phyloP scores from a whole-genome alignment of 2,329 filamentous ascomycete genomes.

The Westerdykella sp. region DNA sequence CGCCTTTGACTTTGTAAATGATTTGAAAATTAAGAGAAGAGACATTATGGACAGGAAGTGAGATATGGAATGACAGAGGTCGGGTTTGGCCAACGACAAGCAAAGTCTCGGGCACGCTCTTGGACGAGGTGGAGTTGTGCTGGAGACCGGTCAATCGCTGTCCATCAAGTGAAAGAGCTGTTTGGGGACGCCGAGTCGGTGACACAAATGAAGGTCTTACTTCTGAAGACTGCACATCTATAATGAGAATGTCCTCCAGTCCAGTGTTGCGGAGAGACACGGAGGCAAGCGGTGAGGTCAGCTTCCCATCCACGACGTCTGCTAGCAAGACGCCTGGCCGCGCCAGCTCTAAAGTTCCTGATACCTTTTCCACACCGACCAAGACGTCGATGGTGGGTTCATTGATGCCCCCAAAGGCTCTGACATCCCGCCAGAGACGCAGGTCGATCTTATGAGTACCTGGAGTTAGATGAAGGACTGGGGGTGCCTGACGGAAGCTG shows the following conservation, averaged over 20 bases:
- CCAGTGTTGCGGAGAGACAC: conserved; percentile 46
- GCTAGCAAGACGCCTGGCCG: conserved; percentile 41
- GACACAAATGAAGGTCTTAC: conserved; percentile 18
- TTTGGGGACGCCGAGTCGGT: conserved; percentile 8
- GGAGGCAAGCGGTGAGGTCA: conserved; percentile 46
- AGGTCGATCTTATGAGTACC: conserved; percentile 49
- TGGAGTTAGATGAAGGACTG: conserved; percentile 45
- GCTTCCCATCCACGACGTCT: conserved; percentile 45
- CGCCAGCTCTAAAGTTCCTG: conserved; percentile 27
- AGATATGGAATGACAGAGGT: conserved; percentile 36
- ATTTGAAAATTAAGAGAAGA: conserved; percentile 23
- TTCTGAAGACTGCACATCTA: conserved; percentile 22
- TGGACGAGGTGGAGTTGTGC: conserved; percentile 2
- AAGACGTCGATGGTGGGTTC: conserved; percentile 42
- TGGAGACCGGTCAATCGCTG: conserved; percentile 11
- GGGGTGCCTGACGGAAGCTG: conserved; percentile 45
- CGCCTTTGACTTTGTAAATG: conserved; percentile 17
- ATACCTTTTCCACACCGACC: conserved; percentile 16
- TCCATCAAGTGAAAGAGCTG: conserved; percentile 8
- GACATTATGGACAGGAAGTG: conserved; percentile 14
- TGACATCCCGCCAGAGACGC: conserved; percentile 51
- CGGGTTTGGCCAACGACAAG: conserved; percentile 39
- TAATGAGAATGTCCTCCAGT: conserved; percentile 28
- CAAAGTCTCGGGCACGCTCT: conserved; percentile 6
- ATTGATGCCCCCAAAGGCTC: conserved; percentile 49